Evolutionary conservation across 2,329 filamentous ascomycete genomes (phyloP), one percentile per base, ranked within the genome.

Genomic region (Monascus ruber): DNA sequence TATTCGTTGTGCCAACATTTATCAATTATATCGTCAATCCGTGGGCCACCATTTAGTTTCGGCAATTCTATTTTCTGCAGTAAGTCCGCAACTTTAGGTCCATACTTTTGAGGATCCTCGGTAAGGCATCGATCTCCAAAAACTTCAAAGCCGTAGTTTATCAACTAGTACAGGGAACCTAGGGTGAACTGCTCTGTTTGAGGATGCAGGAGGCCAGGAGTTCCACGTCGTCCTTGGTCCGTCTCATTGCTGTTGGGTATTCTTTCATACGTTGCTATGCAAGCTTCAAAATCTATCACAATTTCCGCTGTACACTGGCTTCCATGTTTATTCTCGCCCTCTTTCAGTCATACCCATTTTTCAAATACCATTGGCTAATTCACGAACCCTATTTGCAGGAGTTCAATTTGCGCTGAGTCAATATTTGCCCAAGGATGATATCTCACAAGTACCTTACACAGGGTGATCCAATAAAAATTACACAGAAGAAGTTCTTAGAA

Each of bases 121-220:
- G 42, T 39, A 35, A 58, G 46, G 37, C 41, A 44, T 34, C 35
- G 47, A 46, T 59, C 50, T 24, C 41, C 46, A 40, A 58, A 56
- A 35, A 56, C 49, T 31, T 57, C 47, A 46, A 51, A 53, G 5
- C 54, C 50, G 31, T 60, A 58, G 44, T 56, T 59, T 8, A 56
- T 58, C 1, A 51, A 32, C 25, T 58, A 60, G 35, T 48, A 60
- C 6, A 60, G 39, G 3, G 53, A 59, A 34, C 54, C 54, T 1
- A 60, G 47, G 6, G 55, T 50, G n/a, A 60, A 60, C 33, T 56
- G 50, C 31, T 59, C 54, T 34, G 54, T 59, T 38, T 52, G 46
- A 45, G 55, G 44, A 9, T 51, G 45, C n/a, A 58, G 33, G 6
- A 51, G 45, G n/a, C 54, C 48, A 3, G 35, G 37, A 38, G 41